Conservation (phyloP, 2,329 filamentous ascomycete genomes). For the Pezicula carpinea region DNA sequence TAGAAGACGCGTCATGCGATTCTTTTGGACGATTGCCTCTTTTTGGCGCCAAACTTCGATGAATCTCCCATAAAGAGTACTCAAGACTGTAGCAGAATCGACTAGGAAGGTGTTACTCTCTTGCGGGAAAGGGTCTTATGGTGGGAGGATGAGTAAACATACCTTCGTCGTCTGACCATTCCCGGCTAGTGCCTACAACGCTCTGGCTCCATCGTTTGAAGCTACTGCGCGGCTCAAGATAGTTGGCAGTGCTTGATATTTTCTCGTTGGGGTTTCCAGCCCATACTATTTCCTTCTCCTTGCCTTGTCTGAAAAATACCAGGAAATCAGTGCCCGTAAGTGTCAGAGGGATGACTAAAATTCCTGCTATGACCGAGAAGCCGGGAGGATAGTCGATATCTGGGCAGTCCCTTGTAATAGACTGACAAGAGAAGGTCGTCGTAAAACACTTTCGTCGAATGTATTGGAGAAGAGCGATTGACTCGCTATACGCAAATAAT, state of each 20-base stretch:
- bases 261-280: constrained; percentile 20
- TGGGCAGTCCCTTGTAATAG: constrained; percentile 14
- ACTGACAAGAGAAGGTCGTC: constrained; percentile 11
- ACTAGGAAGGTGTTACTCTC: constrained; percentile 12
- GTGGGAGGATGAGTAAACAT: not conserved
- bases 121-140: constrained; percentile 7
- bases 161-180: constrained; percentile 21
- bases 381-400: constrained; percentile 9
- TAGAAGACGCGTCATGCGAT: constrained; percentile 13
- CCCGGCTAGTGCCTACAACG: constrained; percentile 15
- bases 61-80: constrained; percentile 17
- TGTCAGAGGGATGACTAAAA: constrained; percentile 18
- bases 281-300: constrained; percentile 17
- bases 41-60: constrained; percentile 20
- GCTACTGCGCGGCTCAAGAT: constrained; percentile 16
- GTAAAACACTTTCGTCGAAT: constrained; percentile 10
- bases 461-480: constrained; percentile 16
- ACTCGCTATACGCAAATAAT: constrained; percentile 16
- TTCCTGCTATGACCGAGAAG: constrained; percentile 9
- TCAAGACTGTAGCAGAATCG: constrained; percentile 18
- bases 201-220: constrained; percentile 19
- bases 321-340: constrained; percentile 16
- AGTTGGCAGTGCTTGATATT: constrained; percentile 6
- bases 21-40: constrained; percentile 14
- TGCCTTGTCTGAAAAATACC: constrained; percentile 16